Evolutionary conservation across 192 early-diverging fungal genomes (phyloP).

Genomic region (Gaertneriomyces semiglobifer): DNA sequence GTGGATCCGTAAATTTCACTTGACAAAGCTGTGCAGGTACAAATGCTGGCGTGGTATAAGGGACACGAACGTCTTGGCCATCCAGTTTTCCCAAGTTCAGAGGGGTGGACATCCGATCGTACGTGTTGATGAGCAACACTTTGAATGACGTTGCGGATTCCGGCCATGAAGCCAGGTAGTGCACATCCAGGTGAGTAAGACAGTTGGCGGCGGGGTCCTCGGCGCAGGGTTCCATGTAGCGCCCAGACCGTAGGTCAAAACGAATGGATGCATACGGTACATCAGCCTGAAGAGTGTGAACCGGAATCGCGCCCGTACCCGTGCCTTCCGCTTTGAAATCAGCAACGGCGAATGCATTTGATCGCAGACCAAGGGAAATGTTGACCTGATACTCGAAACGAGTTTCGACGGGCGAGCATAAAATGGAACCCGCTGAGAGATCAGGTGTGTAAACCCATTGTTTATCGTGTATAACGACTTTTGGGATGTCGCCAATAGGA

Average conservation of each 20-base stretch:
- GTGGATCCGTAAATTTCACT: background rate
- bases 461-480: slow-evolving; percentile 5
- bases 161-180: slow-evolving; percentile 3
- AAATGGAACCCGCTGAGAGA: slow-evolving; percentile 3
- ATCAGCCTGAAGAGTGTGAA: background rate
- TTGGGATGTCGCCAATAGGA: slow-evolving; percentile 2
- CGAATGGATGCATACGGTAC: background rate
- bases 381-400: background rate
- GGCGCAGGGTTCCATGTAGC: background rate
- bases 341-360: background rate
- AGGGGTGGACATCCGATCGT: background rate
- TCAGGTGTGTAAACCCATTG: slow-evolving; percentile 2
- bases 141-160: slow-evolving; percentile 5
- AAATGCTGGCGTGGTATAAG: background rate
- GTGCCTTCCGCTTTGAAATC: background rate
- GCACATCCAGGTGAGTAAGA: background rate
- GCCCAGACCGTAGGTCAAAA: background rate
- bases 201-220: background rate
- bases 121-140: background rate
- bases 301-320: background rate
- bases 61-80: background rate
- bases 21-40: background rate
- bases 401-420: background rate
- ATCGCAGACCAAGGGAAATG: slow-evolving; percentile 1
- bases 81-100: background rate